Percentiles rank a stretch among this genome's conserved stretches.
phyloP scores from a whole-genome alignment of 2,329 filamentous ascomycete species.

The Lomentospora prolificans region DNA sequence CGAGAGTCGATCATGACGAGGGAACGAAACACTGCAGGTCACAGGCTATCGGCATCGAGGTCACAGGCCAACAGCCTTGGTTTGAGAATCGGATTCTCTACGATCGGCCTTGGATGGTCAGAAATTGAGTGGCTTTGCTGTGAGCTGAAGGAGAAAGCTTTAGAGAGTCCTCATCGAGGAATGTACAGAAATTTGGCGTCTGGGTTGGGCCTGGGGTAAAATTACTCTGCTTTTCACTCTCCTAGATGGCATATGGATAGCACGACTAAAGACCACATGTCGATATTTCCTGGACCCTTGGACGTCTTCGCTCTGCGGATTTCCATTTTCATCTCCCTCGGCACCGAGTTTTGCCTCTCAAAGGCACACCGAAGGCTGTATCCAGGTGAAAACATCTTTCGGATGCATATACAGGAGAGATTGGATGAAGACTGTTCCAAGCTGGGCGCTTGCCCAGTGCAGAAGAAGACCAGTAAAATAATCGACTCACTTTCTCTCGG shows the following conservation, averaged over 20 bases:
- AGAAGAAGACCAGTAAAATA: neutral
- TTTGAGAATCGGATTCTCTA: constrained; percentile 4
- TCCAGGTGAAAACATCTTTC: neutral
- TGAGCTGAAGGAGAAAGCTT: neutral
- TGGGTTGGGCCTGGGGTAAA: too few species aligned
- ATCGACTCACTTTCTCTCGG: neutral
- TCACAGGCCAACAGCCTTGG: constrained; percentile 1
- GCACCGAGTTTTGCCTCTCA: neutral
- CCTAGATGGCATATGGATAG: too few species aligned
- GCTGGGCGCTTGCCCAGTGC: neutral
- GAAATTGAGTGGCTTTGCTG: neutral
- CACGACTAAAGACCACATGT: too few species aligned
- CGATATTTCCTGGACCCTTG: neutral
- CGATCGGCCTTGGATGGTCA: neutral
- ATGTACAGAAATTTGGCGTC: too few species aligned
- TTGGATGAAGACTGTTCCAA: neutral
- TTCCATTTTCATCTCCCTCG: neutral
- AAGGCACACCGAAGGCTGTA: neutral
- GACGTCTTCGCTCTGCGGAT: neutral
- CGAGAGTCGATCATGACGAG: constrained; percentile 1
- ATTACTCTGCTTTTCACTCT: too few species aligned
- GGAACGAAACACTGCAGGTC: constrained; percentile 9
- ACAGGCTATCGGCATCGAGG: constrained; percentile 5
- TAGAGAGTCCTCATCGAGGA: too few species aligned
- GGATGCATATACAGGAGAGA: neutral